Percentiles rank a stretch among this genome's conserved stretches.
These are phyloP conservation scores for Castanea sativa DNA, from an alignment of 306 rosid species.

Conservation along the genomic window DNA sequence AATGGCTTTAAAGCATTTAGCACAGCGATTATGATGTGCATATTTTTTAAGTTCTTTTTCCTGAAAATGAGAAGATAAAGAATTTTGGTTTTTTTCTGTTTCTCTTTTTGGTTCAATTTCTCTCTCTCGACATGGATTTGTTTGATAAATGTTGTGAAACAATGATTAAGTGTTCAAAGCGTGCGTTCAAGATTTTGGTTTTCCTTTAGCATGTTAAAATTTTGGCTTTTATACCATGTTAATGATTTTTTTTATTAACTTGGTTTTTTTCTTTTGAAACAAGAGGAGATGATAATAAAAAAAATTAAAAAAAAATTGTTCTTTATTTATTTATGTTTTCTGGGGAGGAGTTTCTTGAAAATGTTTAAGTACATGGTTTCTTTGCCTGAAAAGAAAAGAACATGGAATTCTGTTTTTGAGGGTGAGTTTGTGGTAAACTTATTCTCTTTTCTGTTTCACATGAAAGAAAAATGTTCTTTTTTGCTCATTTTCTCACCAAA, in stretches of 20 bases:
- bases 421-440: background rate
- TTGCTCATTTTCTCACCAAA: background rate
- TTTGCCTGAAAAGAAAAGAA: background rate
- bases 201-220: background rate
- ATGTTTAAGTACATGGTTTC: background rate
- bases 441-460: background rate
- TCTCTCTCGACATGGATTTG: background rate
- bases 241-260: background rate
- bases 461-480: background rate
- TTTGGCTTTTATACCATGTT: background rate
- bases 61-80: too few relatives aligned
- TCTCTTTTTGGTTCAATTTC: background rate
- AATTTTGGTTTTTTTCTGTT: background rate
- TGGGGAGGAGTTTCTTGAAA: background rate
- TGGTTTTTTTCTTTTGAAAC: background rate
- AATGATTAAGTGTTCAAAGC: too few relatives aligned
- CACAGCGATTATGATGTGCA: background rate
- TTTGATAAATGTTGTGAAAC: background rate
- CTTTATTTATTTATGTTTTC: too few relatives aligned
- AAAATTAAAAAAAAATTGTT: too few relatives aligned
- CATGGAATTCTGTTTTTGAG: background rate
- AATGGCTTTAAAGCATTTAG: background rate
- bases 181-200: too few relatives aligned
- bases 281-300: background rate
- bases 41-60: background rate